phyloP scores from a whole-genome alignment of 441 rosid species.

The Melastoma candidum region DNA sequence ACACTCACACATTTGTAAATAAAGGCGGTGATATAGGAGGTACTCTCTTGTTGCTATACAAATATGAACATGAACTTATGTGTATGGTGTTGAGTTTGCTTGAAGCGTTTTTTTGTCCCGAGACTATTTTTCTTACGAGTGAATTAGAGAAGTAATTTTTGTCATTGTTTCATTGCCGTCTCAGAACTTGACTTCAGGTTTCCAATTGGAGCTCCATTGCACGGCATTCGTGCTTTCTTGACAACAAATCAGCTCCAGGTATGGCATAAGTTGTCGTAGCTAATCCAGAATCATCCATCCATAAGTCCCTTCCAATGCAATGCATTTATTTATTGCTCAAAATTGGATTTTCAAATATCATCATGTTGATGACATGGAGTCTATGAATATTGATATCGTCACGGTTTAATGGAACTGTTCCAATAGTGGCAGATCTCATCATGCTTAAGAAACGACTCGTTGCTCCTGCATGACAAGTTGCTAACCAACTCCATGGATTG shows the following conservation, averaged over 20 bases:
- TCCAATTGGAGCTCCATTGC: slow-evolving; percentile 90
- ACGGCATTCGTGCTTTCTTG: slow-evolving; percentile 82
- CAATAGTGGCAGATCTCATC: no score
- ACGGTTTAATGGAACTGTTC: no score
- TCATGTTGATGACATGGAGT: no score
- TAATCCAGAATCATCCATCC: not conserved
- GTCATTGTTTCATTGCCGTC: slow-evolving; percentile 17
- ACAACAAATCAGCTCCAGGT: slow-evolving; percentile 89
- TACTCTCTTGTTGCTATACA: slow-evolving; percentile 19
- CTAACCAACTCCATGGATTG: not conserved
- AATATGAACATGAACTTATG: slow-evolving; percentile 2
- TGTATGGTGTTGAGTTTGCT: not conserved
- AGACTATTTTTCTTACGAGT: not conserved
- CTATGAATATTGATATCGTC: no score
- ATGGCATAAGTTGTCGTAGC: not conserved
- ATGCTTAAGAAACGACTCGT: no score
- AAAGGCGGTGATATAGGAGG: slow-evolving; percentile 87
- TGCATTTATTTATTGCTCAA: not conserved
- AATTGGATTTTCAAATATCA: no score
- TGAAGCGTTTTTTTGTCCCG: slow-evolving; percentile 1
- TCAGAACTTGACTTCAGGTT: slow-evolving; percentile 98
- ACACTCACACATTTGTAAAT: slow-evolving; percentile 94
- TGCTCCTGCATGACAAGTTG: no score
- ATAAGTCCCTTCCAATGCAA: not conserved
- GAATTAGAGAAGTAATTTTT: not conserved